These are phyloP conservation scores for Paracorniculantispora psalliotae DNA, from an alignment of 2,329 filamentous ascomycete species.

Conservation along the genomic window DNA sequence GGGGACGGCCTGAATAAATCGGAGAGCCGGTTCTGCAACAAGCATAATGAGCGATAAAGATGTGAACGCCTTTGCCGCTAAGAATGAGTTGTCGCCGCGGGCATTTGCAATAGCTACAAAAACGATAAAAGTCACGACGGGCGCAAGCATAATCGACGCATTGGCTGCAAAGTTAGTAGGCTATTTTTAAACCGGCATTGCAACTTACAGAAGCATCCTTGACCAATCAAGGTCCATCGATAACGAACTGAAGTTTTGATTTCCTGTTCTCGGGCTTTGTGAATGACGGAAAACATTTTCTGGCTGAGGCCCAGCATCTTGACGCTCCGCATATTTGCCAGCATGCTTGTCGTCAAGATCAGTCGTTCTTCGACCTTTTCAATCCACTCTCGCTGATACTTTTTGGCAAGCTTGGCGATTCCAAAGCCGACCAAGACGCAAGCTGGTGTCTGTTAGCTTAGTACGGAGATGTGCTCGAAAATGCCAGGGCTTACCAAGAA, in stretches of 20 bases:
- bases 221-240: conserved; percentile 18
- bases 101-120: conserved; percentile 9
- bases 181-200: no score
- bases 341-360: conserved; percentile 22
- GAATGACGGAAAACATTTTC: conserved; percentile 17
- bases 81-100: conserved; percentile 10
- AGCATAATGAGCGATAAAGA: conserved; percentile 22
- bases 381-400: conserved; percentile 21
- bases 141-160: conserved; percentile 14
- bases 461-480: neutral
- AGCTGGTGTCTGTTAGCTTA: neutral
- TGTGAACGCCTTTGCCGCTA: conserved; percentile 20
- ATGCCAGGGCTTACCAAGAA: conserved; percentile 13
- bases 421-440: conserved; percentile 19
- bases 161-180: conserved; percentile 11
- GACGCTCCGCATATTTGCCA: conserved; percentile 26
- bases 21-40: conserved; percentile 16
- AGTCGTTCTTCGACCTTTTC: conserved; percentile 27
- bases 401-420: conserved; percentile 16
- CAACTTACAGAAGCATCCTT: conserved; percentile 9
- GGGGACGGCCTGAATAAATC: conserved; percentile 11
- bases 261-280: conserved; percentile 19
- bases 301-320: conserved; percentile 28
- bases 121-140: conserved; percentile 11
- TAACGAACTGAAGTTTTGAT: conserved; percentile 19